Percentiles rank a stretch among this genome's conserved stretches.
phyloP scores from a whole-genome alignment of 2,329 filamentous ascomycete genomes.

The Diaporthe citriasiana region DNA sequence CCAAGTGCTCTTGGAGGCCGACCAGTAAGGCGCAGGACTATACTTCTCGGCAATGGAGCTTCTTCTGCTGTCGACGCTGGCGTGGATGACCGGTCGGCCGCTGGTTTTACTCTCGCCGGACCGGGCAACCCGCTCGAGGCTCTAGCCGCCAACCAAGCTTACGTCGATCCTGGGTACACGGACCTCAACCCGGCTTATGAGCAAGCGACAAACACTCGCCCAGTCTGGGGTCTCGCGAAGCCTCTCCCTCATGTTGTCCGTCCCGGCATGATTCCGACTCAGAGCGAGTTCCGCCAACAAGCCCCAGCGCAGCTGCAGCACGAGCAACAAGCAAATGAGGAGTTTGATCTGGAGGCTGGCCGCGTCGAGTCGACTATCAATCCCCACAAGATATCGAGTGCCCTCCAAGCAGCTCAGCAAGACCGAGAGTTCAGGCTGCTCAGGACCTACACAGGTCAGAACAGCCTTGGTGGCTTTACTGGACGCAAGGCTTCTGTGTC shows the following conservation, averaged over 20 bases:
- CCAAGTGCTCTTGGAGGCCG: conserved; percentile 38
- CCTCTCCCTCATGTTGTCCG: conserved; percentile 67
- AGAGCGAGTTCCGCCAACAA: conserved; percentile 53
- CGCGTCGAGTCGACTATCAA: conserved; percentile 40
- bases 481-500: conserved; percentile 38
- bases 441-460: conserved; percentile 38
- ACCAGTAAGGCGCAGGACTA: conserved; percentile 36
- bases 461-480: background rate
- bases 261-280: conserved; percentile 65
- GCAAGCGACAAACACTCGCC: conserved; percentile 61
- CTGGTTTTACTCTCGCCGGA: conserved; percentile 42
- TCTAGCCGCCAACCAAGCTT: conserved; percentile 55
- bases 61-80: conserved; percentile 35
- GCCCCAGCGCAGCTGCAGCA: conserved; percentile 37
- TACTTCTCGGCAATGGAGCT: conserved; percentile 24
- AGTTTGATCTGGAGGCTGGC: conserved; percentile 40
- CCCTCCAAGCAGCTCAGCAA: conserved; percentile 39
- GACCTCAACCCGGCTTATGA: conserved; percentile 69
- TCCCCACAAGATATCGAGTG: conserved; percentile 38
- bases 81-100: conserved; percentile 24
- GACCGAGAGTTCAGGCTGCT: conserved; percentile 40
- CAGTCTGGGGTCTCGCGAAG: conserved; percentile 68
- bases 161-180: conserved; percentile 67
- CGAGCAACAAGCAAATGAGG: conserved; percentile 37
- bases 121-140: conserved; percentile 38